These are phyloP conservation scores for Solanum chilense DNA, from an alignment of 257 asterid genomes.

Conservation along the genomic window DNA sequence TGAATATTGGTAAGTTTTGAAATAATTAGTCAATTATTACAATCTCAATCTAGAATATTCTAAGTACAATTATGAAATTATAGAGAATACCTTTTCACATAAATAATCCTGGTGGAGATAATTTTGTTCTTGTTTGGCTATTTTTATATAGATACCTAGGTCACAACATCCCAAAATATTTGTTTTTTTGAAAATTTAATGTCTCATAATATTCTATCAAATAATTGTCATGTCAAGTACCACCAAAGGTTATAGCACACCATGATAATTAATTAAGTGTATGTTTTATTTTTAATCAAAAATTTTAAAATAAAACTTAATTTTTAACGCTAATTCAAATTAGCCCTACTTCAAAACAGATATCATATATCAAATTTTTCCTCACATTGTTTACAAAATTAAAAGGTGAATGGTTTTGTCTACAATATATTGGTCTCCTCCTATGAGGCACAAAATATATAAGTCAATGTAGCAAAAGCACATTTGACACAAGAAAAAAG, in stretches of 20 bases:
- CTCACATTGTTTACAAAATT: no score
- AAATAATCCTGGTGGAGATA: background rate
- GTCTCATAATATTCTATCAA: background rate
- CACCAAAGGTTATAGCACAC: background rate
- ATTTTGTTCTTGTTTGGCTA: background rate
- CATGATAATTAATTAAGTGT: background rate
- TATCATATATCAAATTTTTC: background rate
- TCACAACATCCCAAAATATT: background rate
- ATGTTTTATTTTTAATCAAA: background rate
- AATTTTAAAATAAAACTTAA: no score
- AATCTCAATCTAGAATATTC: background rate
- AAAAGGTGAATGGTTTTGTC: background rate
- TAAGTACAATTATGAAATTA: background rate
- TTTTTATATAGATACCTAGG: background rate
- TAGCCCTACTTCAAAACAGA: background rate
- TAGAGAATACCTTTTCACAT: background rate
- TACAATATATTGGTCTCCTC: slow-evolving; percentile 4
- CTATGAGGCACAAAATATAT: background rate
- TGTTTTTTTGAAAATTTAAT: background rate
- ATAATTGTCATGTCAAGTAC: background rate
- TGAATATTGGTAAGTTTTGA: background rate
- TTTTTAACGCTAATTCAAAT: no score
- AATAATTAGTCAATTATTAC: background rate
- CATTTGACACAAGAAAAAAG: background rate
- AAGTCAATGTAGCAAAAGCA: background rate